Percentiles rank a stretch among this genome's conserved stretches.
Evolutionary conservation across 2,329 filamentous ascomycete species (phyloP).

Genomic region (Orbilia ellipsospora): DNA sequence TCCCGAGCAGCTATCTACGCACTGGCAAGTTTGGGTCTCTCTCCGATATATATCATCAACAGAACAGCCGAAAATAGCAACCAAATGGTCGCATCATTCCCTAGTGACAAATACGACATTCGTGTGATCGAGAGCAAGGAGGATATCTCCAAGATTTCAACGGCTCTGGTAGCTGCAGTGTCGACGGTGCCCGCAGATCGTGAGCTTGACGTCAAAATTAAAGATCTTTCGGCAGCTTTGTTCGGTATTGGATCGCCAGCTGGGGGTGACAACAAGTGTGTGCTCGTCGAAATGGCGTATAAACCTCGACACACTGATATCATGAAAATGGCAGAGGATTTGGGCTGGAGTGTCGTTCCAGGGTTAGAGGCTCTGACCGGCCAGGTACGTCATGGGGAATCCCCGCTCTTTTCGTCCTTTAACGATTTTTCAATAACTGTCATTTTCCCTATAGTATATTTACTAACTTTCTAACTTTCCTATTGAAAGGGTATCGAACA

Average conservation of each 20-base stretch:
- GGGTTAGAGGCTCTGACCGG: slow-evolving; percentile 89
- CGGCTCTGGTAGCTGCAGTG: slow-evolving; percentile 71
- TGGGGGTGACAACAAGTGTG: slow-evolving; percentile 63
- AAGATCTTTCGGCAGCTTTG: slow-evolving; percentile 71
- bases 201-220: slow-evolving; percentile 79
- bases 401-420: not conserved
- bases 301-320: slow-evolving; percentile 84
- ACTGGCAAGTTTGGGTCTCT: slow-evolving; percentile 82
- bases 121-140: slow-evolving; percentile 70
- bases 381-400: slow-evolving; percentile 68
- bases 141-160: slow-evolving; percentile 66
- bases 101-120: slow-evolving; percentile 74
- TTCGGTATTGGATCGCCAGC: slow-evolving; percentile 63
- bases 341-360: slow-evolving; percentile 83
- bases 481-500: slow-evolving; percentile 47
- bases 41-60: slow-evolving; percentile 86
- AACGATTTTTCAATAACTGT: not conserved
- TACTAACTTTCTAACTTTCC: not conserved
- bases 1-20: slow-evolving; percentile 91
- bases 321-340: slow-evolving; percentile 82
- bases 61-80: slow-evolving; percentile 77
- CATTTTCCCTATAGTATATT: not conserved
- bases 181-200: slow-evolving; percentile 90
- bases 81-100: slow-evolving; percentile 77
- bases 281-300: slow-evolving; percentile 95